phyloP scores from a whole-genome alignment of 2,329 filamentous ascomycete species.

The Phialemonium atrogriseum region DNA sequence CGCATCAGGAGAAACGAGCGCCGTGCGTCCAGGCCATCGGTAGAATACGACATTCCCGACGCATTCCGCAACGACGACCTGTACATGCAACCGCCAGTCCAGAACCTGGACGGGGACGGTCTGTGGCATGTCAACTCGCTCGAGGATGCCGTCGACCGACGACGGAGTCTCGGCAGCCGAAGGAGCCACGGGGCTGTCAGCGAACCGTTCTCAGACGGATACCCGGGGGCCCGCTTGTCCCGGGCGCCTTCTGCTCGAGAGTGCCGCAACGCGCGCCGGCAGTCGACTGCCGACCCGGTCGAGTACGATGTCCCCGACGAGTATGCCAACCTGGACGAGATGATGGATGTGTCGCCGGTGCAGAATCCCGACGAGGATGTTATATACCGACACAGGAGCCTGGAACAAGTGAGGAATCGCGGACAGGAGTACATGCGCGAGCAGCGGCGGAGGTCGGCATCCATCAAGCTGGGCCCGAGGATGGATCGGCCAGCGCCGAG shows the following conservation, averaged over 20 bases:
- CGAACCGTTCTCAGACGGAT: too few relatives aligned
- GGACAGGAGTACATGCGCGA: conserved; percentile 15
- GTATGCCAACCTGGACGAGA: conserved; percentile 35
- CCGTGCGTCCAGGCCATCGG: conserved; percentile 4
- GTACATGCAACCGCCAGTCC: conserved; percentile 10
- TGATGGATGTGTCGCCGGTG: conserved; percentile 29
- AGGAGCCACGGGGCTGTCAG: too few relatives aligned
- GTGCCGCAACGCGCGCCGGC: too few relatives aligned
- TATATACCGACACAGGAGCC: conserved; percentile 26
- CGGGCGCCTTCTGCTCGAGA: too few relatives aligned
- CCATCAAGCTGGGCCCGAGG: neutral
- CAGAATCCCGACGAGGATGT: conserved; percentile 30
- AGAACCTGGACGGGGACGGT: conserved; percentile 6
- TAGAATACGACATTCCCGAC: conserved; percentile 18
- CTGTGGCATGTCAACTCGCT: conserved; percentile 1
- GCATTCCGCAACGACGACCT: conserved; percentile 15
- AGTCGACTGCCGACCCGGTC: conserved; percentile 10
- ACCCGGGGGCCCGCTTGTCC: too few relatives aligned
- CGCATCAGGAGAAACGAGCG: conserved; percentile 1
- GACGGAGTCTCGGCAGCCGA: too few relatives aligned
- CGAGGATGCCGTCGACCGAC: conserved; percentile 4
- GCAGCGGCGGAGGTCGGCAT: conserved; percentile 7
- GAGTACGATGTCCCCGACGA: conserved; percentile 27
- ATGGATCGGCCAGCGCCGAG: neutral
- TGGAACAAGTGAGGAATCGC: conserved; percentile 26